Base-by-base conservation (phyloP, 2,329 filamentous ascomycete genomes). In the Penicillium sp. region DNA sequence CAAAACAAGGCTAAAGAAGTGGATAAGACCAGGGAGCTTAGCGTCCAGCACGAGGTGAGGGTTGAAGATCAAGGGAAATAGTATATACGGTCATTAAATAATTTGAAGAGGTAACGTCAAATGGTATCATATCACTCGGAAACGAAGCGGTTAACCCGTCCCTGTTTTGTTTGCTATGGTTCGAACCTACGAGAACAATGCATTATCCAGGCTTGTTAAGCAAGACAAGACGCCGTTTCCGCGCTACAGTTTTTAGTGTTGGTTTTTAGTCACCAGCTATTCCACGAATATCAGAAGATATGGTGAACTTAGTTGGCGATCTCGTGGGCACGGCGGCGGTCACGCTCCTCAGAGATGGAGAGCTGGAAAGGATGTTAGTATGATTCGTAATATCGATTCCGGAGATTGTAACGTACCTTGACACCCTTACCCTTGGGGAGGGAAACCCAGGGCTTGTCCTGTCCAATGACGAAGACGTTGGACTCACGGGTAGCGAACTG, bases 391-490 rank as follows among this genome's bases (percentile, higher is more conserved):
- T 26, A 35, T 23, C 39, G 16, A 19, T 18, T 34, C 14, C 16
- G 39, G 8, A 18, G 29, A 19, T 18, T 23, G 35, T 46, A 63
- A 69, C 76, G 47, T 74, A 83, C 80, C 78, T 97, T 96, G 84
- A 99, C 94, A 90, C 94, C 94, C 88, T 97, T 97, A 84, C 94
- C 94, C 91, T 97, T 99, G 79, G 94, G 95, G 77, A 99, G 87
- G 73, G 90, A 96, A 82, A 99, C 87, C 94, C 94, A 99, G 75
- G 94, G 93, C 89, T 97, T 97, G 76, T 99, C 94, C 72, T 87
- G 84, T 74, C 94, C 94, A 72, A 99, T 97, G 83, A 99, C 88
- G 84, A 99, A 99, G 74, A 99, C 92, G 90, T 99, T 99, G 86
- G 82, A 88, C 86, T 99, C 92, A 81, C 94, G 94, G 76, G 94